These are phyloP conservation scores for Aspergillus sp. DNA, from an alignment of 2,329 filamentous ascomycete genomes.

Conservation along the genomic window DNA sequence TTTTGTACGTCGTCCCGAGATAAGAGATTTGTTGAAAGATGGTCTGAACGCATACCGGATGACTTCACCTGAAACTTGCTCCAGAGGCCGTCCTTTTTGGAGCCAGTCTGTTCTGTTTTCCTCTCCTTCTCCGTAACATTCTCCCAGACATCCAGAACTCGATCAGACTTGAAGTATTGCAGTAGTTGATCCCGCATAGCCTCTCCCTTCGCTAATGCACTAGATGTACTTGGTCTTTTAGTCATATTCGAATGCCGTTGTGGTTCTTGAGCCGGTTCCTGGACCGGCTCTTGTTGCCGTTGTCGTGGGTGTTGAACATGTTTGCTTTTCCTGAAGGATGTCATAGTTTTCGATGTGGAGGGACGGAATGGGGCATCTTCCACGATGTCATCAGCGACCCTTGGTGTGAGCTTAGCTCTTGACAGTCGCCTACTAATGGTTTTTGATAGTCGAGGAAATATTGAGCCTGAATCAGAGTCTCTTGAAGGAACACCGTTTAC, in stretches of 20 bases:
- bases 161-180: slow-evolving; percentile 35
- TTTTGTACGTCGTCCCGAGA: slow-evolving; percentile 17
- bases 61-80: slow-evolving; percentile 34
- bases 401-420: slow-evolving; percentile 20
- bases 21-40: slow-evolving; percentile 10
- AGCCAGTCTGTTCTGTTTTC: slow-evolving; percentile 12
- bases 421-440: slow-evolving; percentile 27
- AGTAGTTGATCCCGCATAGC: slow-evolving; percentile 34
- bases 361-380: slow-evolving; percentile 20
- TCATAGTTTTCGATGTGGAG: slow-evolving; percentile 26
- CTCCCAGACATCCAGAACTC: slow-evolving; percentile 35
- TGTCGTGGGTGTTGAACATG: slow-evolving; percentile 13
- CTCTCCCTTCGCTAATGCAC: slow-evolving; percentile 19
- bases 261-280: slow-evolving; percentile 11
- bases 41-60: slow-evolving; percentile 12
- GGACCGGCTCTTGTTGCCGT: neutral
- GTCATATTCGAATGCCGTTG: slow-evolving; percentile 8
- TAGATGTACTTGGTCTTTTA: slow-evolving; percentile 7
- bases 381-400: slow-evolving; percentile 19
- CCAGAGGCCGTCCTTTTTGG: slow-evolving; percentile 26
- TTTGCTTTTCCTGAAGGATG: slow-evolving; percentile 18
- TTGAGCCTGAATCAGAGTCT: slow-evolving; percentile 11
- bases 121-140: slow-evolving; percentile 23
- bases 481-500: slow-evolving; percentile 20
- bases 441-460: slow-evolving; percentile 18